These are phyloP conservation scores for Gracilariopsis chorda DNA, from an alignment of 23 red algal genomes.

Conservation along the genomic window DNA sequence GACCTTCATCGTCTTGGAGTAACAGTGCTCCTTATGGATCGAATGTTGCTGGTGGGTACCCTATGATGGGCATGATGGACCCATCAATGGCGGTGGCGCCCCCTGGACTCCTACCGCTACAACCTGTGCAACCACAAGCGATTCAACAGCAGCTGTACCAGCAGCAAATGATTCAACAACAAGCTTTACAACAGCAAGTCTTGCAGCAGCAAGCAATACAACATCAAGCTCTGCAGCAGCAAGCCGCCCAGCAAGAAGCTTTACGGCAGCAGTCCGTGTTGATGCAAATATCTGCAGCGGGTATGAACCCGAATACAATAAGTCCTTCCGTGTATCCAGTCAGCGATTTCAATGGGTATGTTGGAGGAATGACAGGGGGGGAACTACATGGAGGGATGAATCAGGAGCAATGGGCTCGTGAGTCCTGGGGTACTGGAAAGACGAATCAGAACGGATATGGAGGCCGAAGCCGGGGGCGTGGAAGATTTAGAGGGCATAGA, in stretches of 20 bases:
- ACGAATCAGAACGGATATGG: not conserved
- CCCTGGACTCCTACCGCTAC: not conserved
- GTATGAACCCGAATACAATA: not conserved
- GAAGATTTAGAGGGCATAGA: not conserved
- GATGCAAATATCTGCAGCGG: constrained; percentile 18
- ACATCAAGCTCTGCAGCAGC: constrained; percentile 16
- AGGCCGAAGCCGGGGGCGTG: not conserved
- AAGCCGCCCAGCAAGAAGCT: not conserved
- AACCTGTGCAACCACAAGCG: constrained; percentile 22
- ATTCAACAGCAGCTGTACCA: constrained; percentile 55
- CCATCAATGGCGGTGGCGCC: not conserved
- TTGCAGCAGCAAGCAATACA: constrained; percentile 12
- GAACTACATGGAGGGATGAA: not conserved
- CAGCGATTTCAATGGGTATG: not conserved
- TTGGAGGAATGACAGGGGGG: constrained; percentile 1
- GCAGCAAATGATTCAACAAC: constrained; percentile 38
- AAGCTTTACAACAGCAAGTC: constrained; percentile 20
- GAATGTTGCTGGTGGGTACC: not conserved
- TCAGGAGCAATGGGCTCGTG: constrained; percentile 1
- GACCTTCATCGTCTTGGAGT: not conserved
- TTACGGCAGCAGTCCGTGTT: not conserved
- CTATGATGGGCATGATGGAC: constrained; percentile 4
- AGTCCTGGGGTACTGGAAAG: not conserved
- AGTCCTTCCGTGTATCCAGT: not conserved
- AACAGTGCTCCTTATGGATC: not conserved